Evolutionary conservation across 2,329 filamentous ascomycete species (phyloP).

Genomic region (Pestalotiopsis sp.): DNA sequence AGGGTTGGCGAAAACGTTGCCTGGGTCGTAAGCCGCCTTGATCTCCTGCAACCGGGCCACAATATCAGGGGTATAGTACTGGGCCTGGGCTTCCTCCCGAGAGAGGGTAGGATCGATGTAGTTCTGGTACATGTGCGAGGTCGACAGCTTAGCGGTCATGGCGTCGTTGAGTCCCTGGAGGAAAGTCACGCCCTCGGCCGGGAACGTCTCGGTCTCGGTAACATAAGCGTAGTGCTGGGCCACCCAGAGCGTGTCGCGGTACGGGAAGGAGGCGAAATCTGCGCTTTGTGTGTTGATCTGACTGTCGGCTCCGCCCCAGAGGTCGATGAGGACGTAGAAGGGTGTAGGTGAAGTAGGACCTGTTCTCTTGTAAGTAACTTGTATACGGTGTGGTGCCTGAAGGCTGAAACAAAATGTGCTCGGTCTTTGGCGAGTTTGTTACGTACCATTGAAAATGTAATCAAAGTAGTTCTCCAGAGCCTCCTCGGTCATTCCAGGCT

Average conservation of each 20-base stretch:
- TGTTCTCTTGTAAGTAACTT: too few relatives aligned
- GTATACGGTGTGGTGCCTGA: too few relatives aligned
- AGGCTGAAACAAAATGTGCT: too few relatives aligned
- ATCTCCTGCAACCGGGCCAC: conserved; percentile 18
- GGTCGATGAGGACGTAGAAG: conserved; percentile 34
- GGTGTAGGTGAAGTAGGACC: conserved; percentile 18
- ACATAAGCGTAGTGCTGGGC: conserved; percentile 32
- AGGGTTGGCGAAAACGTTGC: conserved; percentile 28
- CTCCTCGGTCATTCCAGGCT: conserved; percentile 25
- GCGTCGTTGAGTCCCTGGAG: conserved; percentile 24
- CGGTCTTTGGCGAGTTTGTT: too few relatives aligned
- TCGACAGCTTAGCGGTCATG: conserved; percentile 20
- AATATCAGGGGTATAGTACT: conserved; percentile 26
- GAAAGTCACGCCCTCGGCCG: conserved; percentile 23
- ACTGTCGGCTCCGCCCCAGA: conserved; percentile 37
- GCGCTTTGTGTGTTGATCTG: conserved; percentile 26
- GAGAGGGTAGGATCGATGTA: conserved; percentile 29
- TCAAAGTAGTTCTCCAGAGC: conserved; percentile 28
- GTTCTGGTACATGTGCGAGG: conserved; percentile 27
- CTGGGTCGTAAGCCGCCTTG: conserved; percentile 27
- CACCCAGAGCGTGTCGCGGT: conserved; percentile 36
- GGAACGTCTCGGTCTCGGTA: conserved; percentile 18
- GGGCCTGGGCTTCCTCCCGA: conserved; percentile 21
- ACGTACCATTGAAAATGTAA: conserved; percentile 19
- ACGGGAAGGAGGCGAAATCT: conserved; percentile 26